These are phyloP conservation scores for Buxus sempervirens DNA, from an alignment of 164 flowering plant species.

Conservation along the genomic window DNA sequence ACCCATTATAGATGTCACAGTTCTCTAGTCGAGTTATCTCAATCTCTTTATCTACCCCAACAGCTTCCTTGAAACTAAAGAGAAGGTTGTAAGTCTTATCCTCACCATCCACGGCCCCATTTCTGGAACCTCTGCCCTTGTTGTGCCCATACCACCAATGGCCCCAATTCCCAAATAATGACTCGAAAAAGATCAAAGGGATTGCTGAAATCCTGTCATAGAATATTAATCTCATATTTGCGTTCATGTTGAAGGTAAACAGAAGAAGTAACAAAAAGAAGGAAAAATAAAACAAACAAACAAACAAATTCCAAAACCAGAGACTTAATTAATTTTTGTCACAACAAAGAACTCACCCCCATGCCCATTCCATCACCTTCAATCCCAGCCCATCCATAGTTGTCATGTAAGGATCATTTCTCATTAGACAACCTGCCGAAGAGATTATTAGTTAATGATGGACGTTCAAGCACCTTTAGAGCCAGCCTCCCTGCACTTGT, in stretches of 20 bases:
- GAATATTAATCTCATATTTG: slow-evolving; percentile 5
- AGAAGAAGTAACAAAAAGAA: neutral
- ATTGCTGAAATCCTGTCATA: slow-evolving; percentile 82
- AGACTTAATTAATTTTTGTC: neutral
- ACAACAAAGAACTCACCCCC: slow-evolving; percentile 48
- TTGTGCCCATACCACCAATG: slow-evolving; percentile 70
- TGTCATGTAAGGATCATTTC: slow-evolving; percentile 66
- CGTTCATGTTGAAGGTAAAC: neutral
- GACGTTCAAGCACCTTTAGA: too few species aligned
- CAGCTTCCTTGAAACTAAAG: slow-evolving; percentile 82
- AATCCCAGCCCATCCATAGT: slow-evolving; percentile 71
- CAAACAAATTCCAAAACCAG: neutral
- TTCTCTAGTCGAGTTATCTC: slow-evolving; percentile 78
- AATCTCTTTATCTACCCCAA: slow-evolving; percentile 89
- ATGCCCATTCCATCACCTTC: slow-evolving; percentile 67
- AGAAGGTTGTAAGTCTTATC: slow-evolving; percentile 73
- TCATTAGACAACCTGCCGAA: slow-evolving; percentile 68
- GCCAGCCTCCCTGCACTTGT: too few species aligned
- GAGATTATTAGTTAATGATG: neutral
- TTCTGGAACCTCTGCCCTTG: slow-evolving; percentile 61
- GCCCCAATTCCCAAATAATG: slow-evolving; percentile 44
- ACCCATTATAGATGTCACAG: slow-evolving; percentile 82
- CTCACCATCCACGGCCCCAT: slow-evolving; percentile 71
- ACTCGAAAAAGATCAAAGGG: slow-evolving; percentile 89
- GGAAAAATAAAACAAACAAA: too few species aligned